Percentiles rank a stretch among this genome's conserved stretches.
Evolutionary conservation across 257 asterid species (phyloP).

Genomic region (Phtheirospermum japonicum): DNA sequence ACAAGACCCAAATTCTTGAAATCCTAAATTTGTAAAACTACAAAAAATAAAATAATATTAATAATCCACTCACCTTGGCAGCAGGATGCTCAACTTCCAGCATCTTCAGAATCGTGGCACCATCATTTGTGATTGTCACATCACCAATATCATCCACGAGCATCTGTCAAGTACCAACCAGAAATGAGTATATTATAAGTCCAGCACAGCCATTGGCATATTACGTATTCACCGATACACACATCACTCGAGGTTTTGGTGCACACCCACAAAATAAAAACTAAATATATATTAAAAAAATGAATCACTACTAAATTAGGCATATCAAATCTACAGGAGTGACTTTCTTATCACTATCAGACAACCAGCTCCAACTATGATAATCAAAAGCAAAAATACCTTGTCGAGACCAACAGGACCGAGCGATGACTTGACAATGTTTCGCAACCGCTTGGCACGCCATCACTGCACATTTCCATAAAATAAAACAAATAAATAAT

Average conservation of each 20-base stretch:
- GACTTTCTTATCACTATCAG: too few relatives aligned
- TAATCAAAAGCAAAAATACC: constrained; percentile 38
- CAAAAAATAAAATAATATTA: background rate
- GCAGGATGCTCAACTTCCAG: constrained; percentile 99
- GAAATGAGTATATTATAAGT: background rate
- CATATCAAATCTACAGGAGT: too few relatives aligned
- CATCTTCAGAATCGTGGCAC: constrained; percentile 95
- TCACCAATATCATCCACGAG: constrained; percentile 98
- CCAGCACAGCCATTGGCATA: background rate
- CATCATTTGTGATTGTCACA: constrained; percentile 97
- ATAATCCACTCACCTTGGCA: constrained; percentile 65
- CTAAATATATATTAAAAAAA: too few relatives aligned
- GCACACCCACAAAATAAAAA: too few relatives aligned
- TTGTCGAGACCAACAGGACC: constrained; percentile 98
- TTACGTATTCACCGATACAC: background rate
- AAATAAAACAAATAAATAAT: background rate
- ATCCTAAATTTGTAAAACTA: background rate
- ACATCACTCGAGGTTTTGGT: too few relatives aligned
- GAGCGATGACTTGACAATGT: constrained; percentile 87
- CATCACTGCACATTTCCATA: constrained; percentile 49
- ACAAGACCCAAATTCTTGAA: background rate
- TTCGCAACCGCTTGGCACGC: constrained; percentile 90
- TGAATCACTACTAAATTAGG: background rate
- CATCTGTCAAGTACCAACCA: constrained; percentile 55
- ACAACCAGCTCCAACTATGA: background rate